A percentile compares a stretch with the other conserved stretches of the same genome.
Conservation (phyloP, 306 rosid genomes). For the Fragaria nilgerrensis region DNA sequence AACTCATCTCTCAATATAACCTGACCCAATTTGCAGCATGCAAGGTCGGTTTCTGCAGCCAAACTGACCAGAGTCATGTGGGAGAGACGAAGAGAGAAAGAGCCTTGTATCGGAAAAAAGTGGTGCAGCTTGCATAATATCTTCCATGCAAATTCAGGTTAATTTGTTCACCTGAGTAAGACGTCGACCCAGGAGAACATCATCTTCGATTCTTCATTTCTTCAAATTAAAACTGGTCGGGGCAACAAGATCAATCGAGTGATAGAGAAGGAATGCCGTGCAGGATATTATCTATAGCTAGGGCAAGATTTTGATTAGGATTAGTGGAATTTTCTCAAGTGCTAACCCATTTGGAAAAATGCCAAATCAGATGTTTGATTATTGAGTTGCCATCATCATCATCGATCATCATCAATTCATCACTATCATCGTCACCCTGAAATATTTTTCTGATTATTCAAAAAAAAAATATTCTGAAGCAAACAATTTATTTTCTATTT, state of each 20-base stretch:
- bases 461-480: no score
- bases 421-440: no score
- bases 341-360: background rate
- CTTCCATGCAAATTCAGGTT: constrained; percentile 1
- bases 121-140: background rate
- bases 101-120: background rate
- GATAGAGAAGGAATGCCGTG: background rate
- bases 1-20: background rate
- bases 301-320: background rate
- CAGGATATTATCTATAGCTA: background rate
- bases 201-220: background rate
- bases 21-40: background rate
- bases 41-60: constrained; percentile 3
- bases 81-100: background rate
- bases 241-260: background rate
- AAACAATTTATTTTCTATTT: no score
- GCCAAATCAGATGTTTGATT: no score
- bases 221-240: background rate
- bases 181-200: background rate
- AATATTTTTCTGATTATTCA: no score
- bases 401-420: no score
- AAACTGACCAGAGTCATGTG: constrained; percentile 1
- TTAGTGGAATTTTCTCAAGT: background rate
- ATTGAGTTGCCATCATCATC: no score
- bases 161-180: no score